Base-by-base conservation (phyloP, 192 early-diverging fungal genomes). In the Helicostylum pulchrum region DNA sequence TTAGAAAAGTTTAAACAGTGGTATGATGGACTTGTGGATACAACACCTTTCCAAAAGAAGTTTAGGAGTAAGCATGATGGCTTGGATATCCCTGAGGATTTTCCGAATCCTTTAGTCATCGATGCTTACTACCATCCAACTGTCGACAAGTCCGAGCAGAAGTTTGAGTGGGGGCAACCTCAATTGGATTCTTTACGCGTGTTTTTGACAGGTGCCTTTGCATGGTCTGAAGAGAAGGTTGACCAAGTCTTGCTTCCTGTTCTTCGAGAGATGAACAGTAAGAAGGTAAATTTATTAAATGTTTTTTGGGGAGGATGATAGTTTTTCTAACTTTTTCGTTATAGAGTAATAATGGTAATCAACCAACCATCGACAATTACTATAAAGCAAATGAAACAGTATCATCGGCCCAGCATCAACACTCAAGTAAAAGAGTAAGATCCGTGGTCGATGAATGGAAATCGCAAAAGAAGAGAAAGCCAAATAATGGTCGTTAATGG, bases 81-180 rank as follows among this genome's bases (percentile, higher is more conserved):
- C 44, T 62, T 91, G 4, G 79, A 87, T 15, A 61, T 99, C 2
- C 88, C 95, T 0, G 74, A 77, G 0, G 68, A 70, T 11, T 99
- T 99, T 64, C 97, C 96, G 8, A 85, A 92, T 66, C 75, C 79
- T 14, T 81, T 80, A 43, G 86, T 98, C 1, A 75, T 75, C 17
- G 82, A 86, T 10, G 94, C 96, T 0, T 99, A 98, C 70, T 65
- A 85, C 23, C 61, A 83, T 17, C 97, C 97, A 0, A 60, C 80
- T 32, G 92, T 98, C 1, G 88, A 95, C 66, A 68, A 71, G 1
- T 84, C 84, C 9, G 48, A 57, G 15, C 55, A 74, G 32, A 54
- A 72, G 47, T 91, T 93, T 66, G 51, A 78, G 62, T 95, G 91
- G 91, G 90, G 87, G 0, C 67, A 78, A 30, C 88, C 91, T 20